Base-by-base conservation (phyloP, 2,329 filamentous ascomycete genomes). In the Kalaharituber pfeilii region DNA sequence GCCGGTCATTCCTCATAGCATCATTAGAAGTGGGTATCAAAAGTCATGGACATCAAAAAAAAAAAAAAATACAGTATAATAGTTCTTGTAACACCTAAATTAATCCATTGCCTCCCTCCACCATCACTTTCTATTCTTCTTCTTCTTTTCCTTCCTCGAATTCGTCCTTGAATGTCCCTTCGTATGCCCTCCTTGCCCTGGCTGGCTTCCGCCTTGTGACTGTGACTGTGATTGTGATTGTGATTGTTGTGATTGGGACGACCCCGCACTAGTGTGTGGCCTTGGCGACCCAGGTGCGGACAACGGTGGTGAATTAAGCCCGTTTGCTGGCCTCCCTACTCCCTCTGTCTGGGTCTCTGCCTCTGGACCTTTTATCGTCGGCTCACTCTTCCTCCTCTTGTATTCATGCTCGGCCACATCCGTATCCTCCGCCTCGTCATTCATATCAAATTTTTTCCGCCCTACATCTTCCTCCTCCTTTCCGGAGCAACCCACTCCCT, bases 321-420 rank as follows among this genome's bases (percentile, higher is more conserved):
- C 56, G 18, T 51, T 54, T 47, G 7, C 55, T 36, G 11, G 27
- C 30, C 7, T 42, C 15, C 5, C 36, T 22, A n/a, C 49, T 53
- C 26, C n/a, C 26, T 26, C 45, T 33, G 30, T 53, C 39, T 18
- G 39, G 39, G 33, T 15, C n/a, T 27, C 26, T 24, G 30, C 20
- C 22, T 44, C 49, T 11, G 29, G 33, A 20, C 27, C 30, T 28
- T 36, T 45, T 11, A 11, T 36, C n/a, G 22, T 5, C 29, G 29
- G 18, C 44, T 51, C 54, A 53, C 36, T 45, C 53, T 26, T 26
- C 28, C 55, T 27, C 52, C 50, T 24, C 47, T 25, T 54, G 51
- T 22, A 36, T 36, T 27, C 51, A 53, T 27, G 57, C 49, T 52
- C 51, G 33, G 18, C 56, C 61, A 13, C 57, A 55, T 42, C 36